phyloP scores from a whole-genome alignment of 2,329 filamentous ascomycete genomes.

The Aspergillus niger region DNA sequence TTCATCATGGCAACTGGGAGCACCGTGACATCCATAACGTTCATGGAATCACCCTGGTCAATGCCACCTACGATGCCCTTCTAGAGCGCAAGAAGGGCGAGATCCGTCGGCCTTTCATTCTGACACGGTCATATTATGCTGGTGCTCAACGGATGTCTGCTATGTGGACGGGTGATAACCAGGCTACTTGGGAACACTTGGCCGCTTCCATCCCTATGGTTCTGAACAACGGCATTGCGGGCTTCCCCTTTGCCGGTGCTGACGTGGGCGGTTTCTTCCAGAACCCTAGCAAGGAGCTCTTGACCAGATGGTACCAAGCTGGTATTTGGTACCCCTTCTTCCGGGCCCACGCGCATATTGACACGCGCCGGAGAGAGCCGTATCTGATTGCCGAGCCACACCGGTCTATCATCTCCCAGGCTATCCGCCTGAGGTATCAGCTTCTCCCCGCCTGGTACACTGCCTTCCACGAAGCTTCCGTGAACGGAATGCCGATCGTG shows the following conservation, averaged over 20 bases:
- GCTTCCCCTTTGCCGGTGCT: slow-evolving; percentile 90
- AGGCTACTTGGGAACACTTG: slow-evolving; percentile 88
- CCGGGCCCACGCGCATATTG: slow-evolving; percentile 95
- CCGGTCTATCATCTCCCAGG: slow-evolving; percentile 80
- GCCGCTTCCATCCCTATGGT: slow-evolving; percentile 92
- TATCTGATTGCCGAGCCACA: slow-evolving; percentile 86
- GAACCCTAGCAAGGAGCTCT: slow-evolving; percentile 88
- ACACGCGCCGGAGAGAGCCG: slow-evolving; percentile 89
- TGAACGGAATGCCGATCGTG: slow-evolving; percentile 81
- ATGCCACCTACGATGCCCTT: slow-evolving; percentile 86
- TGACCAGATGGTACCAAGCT: slow-evolving; percentile 94
- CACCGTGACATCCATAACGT: slow-evolving; percentile 96
- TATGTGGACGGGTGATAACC: slow-evolving; percentile 99
- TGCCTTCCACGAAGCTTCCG: slow-evolving; percentile 85
- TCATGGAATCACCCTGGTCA: slow-evolving; percentile 92
- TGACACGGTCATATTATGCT: slow-evolving; percentile 90
- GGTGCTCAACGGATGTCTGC: slow-evolving; percentile 87
- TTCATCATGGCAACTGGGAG: slow-evolving; percentile 90
- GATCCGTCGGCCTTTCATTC: slow-evolving; percentile 80
- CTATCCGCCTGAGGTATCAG: slow-evolving; percentile 83
- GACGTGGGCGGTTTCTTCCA: slow-evolving; percentile 98
- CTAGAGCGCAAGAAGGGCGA: slow-evolving; percentile 84
- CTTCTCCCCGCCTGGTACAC: slow-evolving; percentile 95
- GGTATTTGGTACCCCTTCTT: slow-evolving; percentile 98
- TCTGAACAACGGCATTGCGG: slow-evolving; percentile 85